Base-by-base conservation (phyloP, 1,284 basidiomycete species). In the Trichosporon inkin region DNA sequence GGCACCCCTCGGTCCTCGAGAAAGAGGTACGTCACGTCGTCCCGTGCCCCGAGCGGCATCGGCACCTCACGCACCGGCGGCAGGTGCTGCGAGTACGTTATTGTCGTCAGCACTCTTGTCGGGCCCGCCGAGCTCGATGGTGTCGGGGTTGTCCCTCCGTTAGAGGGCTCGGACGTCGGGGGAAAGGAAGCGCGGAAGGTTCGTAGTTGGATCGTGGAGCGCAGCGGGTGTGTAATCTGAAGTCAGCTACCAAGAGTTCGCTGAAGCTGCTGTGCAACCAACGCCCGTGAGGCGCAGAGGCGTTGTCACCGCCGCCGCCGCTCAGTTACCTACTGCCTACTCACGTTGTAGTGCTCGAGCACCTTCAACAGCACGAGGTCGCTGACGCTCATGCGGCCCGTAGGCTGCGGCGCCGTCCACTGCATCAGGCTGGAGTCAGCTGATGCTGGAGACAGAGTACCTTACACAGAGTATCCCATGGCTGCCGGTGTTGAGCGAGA, bases 261-360 rank as follows among this genome's bases (percentile, higher is more conserved):
- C n/a, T n/a, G 13, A 17, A 10, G 28, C 10, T 24, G 35, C n/a
- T n/a, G n/a, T n/a, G n/a, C n/a, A n/a, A n/a, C n/a, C n/a, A n/a
- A n/a, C n/a, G n/a, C n/a, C n/a, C n/a, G n/a, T n/a, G n/a, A n/a
- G n/a, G n/a, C n/a, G n/a, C n/a, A n/a, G n/a, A n/a, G n/a, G n/a
- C n/a, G n/a, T n/a, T n/a, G n/a, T n/a, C n/a, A n/a, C n/a, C n/a
- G n/a, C n/a, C n/a, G n/a, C n/a, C n/a, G n/a, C n/a, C n/a, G n/a
- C n/a, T n/a, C n/a, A n/a, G n/a, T n/a, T n/a, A 35, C 10, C 35
- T 19, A 13, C 16, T 17, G 28, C 3, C 1, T 7, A 66, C 73
- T 44, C 44, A 75, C 74, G 11, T 68, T 66, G 57, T 77, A 73
- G 38, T 70, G 69, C 56, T 75, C 74, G 2, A 77, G 65, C 3